Evolutionary conservation across 2,329 filamentous ascomycete species (phyloP).

Genomic region (Colletotrichum sp.): DNA sequence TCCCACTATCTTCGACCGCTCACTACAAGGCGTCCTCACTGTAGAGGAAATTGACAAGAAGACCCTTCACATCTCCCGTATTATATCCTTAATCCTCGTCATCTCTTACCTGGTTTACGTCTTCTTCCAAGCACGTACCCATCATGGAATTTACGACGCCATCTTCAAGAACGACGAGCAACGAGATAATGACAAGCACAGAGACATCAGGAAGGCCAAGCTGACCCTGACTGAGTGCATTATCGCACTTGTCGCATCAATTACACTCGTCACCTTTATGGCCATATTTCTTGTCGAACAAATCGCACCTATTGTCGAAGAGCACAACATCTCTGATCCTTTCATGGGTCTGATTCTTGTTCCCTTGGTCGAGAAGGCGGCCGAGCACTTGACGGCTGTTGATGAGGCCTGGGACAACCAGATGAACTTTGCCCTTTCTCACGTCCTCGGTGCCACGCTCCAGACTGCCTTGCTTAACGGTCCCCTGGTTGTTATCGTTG

Average conservation of each 20-base stretch:
- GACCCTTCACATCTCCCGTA: conserved; percentile 71
- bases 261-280: conserved; percentile 75
- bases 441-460: conserved; percentile 85
- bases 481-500: conserved; percentile 81
- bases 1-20: conserved; percentile 61
- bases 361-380: conserved; percentile 83
- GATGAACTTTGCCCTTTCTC: conserved; percentile 85
- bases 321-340: conserved; percentile 52
- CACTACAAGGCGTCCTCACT: conserved; percentile 27
- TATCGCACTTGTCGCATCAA: conserved; percentile 66
- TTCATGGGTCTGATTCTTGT: conserved; percentile 77
- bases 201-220: conserved; percentile 67
- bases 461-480: conserved; percentile 91
- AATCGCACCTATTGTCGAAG: conserved; percentile 64
- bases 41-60: conserved; percentile 49
- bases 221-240: conserved; percentile 78
- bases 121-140: conserved; percentile 77
- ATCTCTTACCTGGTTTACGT: conserved; percentile 71
- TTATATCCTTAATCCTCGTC: conserved; percentile 73
- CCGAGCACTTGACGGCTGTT: conserved; percentile 83
- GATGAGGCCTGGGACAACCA: conserved; percentile 85
- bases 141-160: conserved; percentile 78
- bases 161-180: conserved; percentile 75
- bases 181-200: conserved; percentile 66
- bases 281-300: conserved; percentile 76